These are phyloP conservation scores for Fragosphaeria purpurea DNA, from an alignment of 2,329 filamentous ascomycete species.

Conservation along the genomic window DNA sequence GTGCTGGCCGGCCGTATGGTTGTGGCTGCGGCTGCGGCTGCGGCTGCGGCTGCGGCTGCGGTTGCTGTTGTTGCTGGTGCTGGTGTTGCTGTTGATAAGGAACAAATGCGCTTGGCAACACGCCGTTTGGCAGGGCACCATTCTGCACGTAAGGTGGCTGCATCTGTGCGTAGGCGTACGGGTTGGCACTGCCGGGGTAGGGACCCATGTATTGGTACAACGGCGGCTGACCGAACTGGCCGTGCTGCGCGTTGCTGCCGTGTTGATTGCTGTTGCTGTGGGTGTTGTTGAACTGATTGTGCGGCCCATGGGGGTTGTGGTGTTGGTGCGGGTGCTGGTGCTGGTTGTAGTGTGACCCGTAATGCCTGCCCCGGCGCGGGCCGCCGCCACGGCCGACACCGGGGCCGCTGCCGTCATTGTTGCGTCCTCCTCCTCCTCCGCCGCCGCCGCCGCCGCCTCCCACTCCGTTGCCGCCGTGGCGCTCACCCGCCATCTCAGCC, in stretches of 20 bases:
- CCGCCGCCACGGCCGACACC: conserved; percentile 16
- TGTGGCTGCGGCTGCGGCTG: conserved; percentile 15
- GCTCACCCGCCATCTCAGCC: conserved; percentile 3
- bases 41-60: not conserved
- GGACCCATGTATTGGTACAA: conserved; percentile 45
- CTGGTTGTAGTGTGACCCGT: conserved; percentile 21
- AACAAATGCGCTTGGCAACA: conserved; percentile 35
- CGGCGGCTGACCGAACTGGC: conserved; percentile 25
- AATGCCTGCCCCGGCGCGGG: conserved; percentile 24
- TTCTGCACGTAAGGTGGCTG: conserved; percentile 40
- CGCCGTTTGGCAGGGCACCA: conserved; percentile 30
- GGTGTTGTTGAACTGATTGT: conserved; percentile 15
- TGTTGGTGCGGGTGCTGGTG: conserved; percentile 18
- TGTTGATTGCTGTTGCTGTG: conserved; percentile 20
- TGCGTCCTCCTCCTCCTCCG: conserved; percentile 22
- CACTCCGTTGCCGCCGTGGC: conserved; percentile 14
- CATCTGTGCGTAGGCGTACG: conserved; percentile 42
- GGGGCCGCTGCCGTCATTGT: conserved; percentile 19
- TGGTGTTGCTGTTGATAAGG: conserved; percentile 39
- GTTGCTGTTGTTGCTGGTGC: conserved; percentile 22
- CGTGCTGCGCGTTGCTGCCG: conserved; percentile 21
- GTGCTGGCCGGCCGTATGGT: not conserved
- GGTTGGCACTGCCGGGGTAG: conserved; percentile 29
- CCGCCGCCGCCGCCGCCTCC: conserved; percentile 13
- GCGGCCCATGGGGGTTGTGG: conserved; percentile 14